Evolutionary conservation across 2,329 filamentous ascomycete species (phyloP).

Genomic region (Sporothrix dimorphospora): DNA sequence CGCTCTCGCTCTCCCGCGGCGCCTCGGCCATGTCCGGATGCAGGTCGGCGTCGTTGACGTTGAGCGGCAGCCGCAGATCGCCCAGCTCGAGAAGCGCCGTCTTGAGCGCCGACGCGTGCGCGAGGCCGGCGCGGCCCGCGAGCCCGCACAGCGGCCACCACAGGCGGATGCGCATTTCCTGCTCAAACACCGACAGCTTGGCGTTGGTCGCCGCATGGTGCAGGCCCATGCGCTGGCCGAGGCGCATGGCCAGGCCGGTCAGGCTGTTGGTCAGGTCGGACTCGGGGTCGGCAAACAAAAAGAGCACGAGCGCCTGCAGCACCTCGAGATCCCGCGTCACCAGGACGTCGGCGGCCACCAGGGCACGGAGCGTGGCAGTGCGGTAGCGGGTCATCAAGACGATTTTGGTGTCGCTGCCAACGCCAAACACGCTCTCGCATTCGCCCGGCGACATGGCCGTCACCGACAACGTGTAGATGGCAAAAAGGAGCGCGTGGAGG

Average conservation of each 20-base stretch:
- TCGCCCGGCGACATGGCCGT: conserved; percentile 59
- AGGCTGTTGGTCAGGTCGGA: conserved; percentile 63
- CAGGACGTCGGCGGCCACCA: conserved; percentile 60
- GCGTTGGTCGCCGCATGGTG: conserved; percentile 63
- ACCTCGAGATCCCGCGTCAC: conserved; percentile 61
- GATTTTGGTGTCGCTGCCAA: conserved; percentile 50
- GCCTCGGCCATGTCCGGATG: conserved; percentile 57
- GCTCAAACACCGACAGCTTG: conserved; percentile 63
- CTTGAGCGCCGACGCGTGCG: conserved; percentile 57
- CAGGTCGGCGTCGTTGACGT: conserved; percentile 63
- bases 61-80: conserved; percentile 59
- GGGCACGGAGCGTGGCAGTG: conserved; percentile 52
- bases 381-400: conserved; percentile 55
- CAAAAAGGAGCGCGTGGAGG: conserved; percentile 64
- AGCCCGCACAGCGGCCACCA: conserved; percentile 66
- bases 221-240: conserved; percentile 69
- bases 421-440: conserved; percentile 51
- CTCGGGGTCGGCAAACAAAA: conserved; percentile 54
- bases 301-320: conserved; percentile 62
- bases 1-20: conserved; percentile 46
- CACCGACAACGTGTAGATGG: conserved; percentile 66
- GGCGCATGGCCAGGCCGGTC: conserved; percentile 63
- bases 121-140: conserved; percentile 58
- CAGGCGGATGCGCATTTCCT: conserved; percentile 66
- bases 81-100: conserved; percentile 50